Base-by-base conservation (phyloP, 805 yeast species). In the Lachancea sp. region DNA sequence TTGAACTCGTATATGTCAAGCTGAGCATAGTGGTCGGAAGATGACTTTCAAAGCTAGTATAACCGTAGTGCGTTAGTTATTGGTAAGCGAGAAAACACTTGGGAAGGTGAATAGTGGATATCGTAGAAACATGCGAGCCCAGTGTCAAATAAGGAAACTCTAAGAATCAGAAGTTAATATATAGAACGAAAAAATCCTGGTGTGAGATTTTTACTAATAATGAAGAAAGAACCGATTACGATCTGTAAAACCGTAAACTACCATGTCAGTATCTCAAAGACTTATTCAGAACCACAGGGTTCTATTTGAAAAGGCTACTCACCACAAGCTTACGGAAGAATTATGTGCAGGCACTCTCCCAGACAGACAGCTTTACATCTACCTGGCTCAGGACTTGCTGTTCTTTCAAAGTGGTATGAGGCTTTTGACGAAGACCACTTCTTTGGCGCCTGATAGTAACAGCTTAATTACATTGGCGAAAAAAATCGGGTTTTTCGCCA, bases 401-500 rank as follows among this genome's bases (percentile, higher is more conserved):
- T 74, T 67, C 47, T 74, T 74, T 51, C 68, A 67, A 32, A 44
- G 58, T 5, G 69, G 73, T 1, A 42, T 74, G 29, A 63, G 67
- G 28, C 46, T 72, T 11, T 60, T 72, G 11, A 73, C 74, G 8
- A 71, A 65, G 42, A 60, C 69, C 2, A 58, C 75, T 15, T 64
- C 74, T 2, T 41, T 59, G 28, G 71, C 77, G 36, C 73, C 71
- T 36, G 56, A 64, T 21, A 50, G 61, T 1, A 43, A 56, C 3
- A 47, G 74, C 0, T 58, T 67, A n/a, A 55, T 72, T 18, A 53
- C 55, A 0, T 45, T 75, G 20, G 71, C 74, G 2, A 71, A 71
- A 42, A 76, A 74, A 45, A 65, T 75, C 43, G 80, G 78, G 1
- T 71, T 72, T 45, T 58, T 75, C 25, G 62, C 71, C 11, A 63